Evolutionary conservation across 2,329 filamentous ascomycete genomes (phyloP).

Genomic region (Cladosporium sp.): DNA sequence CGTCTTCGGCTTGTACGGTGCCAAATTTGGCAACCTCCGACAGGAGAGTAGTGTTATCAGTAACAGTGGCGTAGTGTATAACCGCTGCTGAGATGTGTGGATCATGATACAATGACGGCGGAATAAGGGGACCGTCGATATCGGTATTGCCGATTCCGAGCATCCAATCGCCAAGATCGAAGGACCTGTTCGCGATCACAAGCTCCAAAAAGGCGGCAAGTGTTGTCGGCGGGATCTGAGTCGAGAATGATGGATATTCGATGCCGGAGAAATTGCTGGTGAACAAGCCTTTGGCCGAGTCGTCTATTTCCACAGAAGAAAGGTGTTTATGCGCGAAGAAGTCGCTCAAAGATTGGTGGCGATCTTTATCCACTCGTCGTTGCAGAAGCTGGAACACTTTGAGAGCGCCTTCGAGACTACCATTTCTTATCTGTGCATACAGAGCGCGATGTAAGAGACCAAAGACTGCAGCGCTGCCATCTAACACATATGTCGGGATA

Average conservation of each 20-base stretch:
- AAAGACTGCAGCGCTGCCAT: slow-evolving; percentile 45
- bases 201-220: slow-evolving; percentile 46
- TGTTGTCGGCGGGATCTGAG: slow-evolving; percentile 48
- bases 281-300: slow-evolving; percentile 23
- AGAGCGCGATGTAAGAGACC: slow-evolving; percentile 47
- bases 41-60: slow-evolving; percentile 44
- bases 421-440: slow-evolving; percentile 40
- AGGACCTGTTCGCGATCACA: slow-evolving; percentile 47
- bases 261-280: slow-evolving; percentile 37
- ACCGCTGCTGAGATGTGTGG: slow-evolving; percentile 53
- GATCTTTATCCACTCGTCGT: slow-evolving; percentile 46
- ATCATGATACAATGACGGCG: slow-evolving; percentile 46
- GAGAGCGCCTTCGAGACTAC: slow-evolving; percentile 42
- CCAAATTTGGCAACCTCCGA: slow-evolving; percentile 26
- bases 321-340: slow-evolving; percentile 39
- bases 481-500: slow-evolving; percentile 44
- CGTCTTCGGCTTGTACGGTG: neutral
- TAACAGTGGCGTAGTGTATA: slow-evolving; percentile 55
- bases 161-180: slow-evolving; percentile 55
- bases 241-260: slow-evolving; percentile 48
- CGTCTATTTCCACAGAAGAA: slow-evolving; percentile 26
- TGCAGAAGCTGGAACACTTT: slow-evolving; percentile 41
- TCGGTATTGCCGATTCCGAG: slow-evolving; percentile 55
- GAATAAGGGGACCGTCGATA: slow-evolving; percentile 56
- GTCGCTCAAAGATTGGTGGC: slow-evolving; percentile 41